Evolutionary conservation across 441 rosid genomes (phyloP).

Genomic region (Sinapis alba): DNA sequence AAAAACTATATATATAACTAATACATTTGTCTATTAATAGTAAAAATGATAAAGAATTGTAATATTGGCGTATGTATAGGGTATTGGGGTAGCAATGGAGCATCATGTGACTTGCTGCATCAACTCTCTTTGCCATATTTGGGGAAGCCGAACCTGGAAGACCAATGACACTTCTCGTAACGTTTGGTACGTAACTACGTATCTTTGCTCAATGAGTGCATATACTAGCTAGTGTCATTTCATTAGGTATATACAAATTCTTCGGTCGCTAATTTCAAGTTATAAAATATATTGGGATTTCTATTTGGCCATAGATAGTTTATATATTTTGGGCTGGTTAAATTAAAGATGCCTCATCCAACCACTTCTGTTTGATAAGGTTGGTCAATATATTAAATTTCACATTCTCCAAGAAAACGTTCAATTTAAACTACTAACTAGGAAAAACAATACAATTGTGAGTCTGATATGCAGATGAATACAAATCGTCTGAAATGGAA

Average conservation of each 20-base stretch:
- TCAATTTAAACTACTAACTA: not conserved
- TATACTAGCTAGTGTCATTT: not conserved
- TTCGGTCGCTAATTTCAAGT: not conserved
- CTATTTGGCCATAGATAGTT: not conserved
- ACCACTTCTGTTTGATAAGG: not conserved
- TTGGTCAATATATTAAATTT: not conserved
- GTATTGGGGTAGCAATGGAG: conserved; percentile 41
- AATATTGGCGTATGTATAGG: conserved; percentile 20
- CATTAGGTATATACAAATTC: not conserved
- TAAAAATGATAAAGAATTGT: not conserved
- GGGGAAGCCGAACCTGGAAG: conserved; percentile 43
- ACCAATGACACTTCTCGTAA: conserved; percentile 41
- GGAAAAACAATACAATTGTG: not conserved
- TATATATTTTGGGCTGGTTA: not conserved
- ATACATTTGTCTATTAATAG: not conserved
- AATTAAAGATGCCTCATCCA: not conserved
- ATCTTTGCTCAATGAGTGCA: not conserved
- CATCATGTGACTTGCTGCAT: conserved; percentile 41
- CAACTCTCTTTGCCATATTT: conserved; percentile 41
- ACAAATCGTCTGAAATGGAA: not conserved
- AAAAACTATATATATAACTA: not conserved
- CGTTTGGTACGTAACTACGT: conserved; percentile 30
- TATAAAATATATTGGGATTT: not conserved
- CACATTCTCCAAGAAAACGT: conserved; percentile 12
- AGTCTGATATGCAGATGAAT: not conserved